Conservation (phyloP, 2,329 filamentous ascomycete genomes). For the Plectosphaerella sp. region DNA sequence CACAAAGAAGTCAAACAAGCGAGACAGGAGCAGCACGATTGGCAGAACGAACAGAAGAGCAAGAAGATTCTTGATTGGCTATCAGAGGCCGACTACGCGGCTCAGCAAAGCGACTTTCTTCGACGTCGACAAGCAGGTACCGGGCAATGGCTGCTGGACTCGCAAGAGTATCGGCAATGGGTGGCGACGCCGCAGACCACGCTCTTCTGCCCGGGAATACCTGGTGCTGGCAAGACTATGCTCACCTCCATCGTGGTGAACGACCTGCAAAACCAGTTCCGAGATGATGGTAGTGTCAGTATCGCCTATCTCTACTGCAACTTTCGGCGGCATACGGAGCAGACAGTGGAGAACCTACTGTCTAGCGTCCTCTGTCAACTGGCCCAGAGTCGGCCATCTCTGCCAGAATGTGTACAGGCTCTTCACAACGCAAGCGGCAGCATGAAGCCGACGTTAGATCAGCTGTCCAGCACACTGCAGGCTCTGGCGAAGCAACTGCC, state of each 20-base stretch:
- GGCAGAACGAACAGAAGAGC: neutral
- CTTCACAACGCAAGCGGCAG: rapidly evolving
- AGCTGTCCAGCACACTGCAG: neutral
- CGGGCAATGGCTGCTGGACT: constrained; percentile 6
- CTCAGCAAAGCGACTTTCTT: constrained; percentile 32
- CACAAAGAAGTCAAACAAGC: constrained; percentile 10
- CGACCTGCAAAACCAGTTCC: constrained; percentile 11
- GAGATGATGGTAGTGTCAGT: neutral
- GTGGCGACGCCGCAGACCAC: constrained; percentile 13
- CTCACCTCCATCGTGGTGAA: constrained; percentile 14
- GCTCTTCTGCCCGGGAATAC: constrained; percentile 39
- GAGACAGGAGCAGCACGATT: constrained; percentile 3
- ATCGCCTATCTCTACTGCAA: constrained; percentile 28
- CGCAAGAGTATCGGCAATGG: neutral
- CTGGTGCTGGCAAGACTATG: constrained; percentile 38
- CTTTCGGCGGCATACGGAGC: constrained; percentile 18
- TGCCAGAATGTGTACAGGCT: constrained; percentile 14
- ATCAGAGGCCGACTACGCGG: constrained; percentile 24
- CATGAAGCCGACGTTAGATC: neutral
- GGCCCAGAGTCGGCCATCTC: constrained; percentile 6
- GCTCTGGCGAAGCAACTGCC: neutral
- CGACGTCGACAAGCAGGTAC: constrained; percentile 12
- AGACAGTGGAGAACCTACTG: constrained; percentile 17
- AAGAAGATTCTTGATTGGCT: constrained; percentile 29
- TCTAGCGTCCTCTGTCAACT: constrained; percentile 27